A percentile compares a stretch with the other conserved stretches of the same genome.
phyloP scores from a whole-genome alignment of 2,329 filamentous ascomycete species.

The Epichloe sp. region DNA sequence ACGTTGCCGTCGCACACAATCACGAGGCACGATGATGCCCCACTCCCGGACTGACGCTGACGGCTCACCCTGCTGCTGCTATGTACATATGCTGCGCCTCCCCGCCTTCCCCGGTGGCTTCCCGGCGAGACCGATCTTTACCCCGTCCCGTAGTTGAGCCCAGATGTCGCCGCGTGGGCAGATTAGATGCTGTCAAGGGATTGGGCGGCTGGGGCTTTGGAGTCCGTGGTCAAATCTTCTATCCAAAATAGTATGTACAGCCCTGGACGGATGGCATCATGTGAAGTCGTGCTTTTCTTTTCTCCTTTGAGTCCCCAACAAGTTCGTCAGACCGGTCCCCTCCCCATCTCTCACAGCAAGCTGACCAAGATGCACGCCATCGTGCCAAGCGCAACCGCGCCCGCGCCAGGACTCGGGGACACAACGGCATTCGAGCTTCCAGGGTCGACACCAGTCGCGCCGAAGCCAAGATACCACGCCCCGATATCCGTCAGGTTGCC shows the following conservation, averaged over 20 bases:
- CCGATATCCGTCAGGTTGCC: slow-evolving; percentile 66
- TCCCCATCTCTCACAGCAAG: slow-evolving; percentile 1
- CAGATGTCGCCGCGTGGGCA: background rate
- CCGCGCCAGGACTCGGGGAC: background rate
- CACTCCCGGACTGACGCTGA: no score
- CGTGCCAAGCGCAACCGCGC: slow-evolving; percentile 1
- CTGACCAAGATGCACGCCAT: slow-evolving; percentile 1
- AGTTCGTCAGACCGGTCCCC: no score
- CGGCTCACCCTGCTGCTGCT: no score
- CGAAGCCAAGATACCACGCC: slow-evolving; percentile 57
- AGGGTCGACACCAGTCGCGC: slow-evolving; percentile 31
- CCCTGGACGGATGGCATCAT: no score
- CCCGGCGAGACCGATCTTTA: background rate
- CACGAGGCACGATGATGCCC: no score
- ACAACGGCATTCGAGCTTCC: slow-evolving; percentile 9
- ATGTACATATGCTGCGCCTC: background rate
- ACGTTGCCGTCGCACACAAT: no score
- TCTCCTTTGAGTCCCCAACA: no score
- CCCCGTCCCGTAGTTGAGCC: background rate
- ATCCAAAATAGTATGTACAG: no score
- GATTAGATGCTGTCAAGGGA: background rate
- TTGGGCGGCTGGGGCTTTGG: background rate
- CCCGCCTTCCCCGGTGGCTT: background rate
- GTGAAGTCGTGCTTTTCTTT: no score
- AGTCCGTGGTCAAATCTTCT: no score